Evolutionary conservation across 2,329 filamentous ascomycete genomes (phyloP).

Genomic region (Akanthomyces muscarius): DNA sequence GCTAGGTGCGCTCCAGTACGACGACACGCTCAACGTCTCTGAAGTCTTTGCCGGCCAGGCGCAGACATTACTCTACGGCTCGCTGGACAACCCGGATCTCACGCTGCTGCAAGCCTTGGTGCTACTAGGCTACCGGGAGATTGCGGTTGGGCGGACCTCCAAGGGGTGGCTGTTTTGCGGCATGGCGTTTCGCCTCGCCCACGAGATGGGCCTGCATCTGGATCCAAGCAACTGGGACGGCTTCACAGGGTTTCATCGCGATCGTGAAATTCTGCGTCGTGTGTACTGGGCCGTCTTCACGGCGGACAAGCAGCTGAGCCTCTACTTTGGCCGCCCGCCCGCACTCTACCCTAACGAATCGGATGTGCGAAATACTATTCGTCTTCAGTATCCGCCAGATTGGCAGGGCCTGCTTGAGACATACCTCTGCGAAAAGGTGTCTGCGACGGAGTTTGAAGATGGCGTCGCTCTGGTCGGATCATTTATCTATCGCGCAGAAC

Average conservation of each 20-base stretch:
- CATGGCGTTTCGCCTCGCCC: constrained; percentile 48
- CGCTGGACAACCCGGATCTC: constrained; percentile 43
- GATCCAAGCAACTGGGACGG: constrained; percentile 48
- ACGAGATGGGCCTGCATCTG: constrained; percentile 50
- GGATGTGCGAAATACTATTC: constrained; percentile 45
- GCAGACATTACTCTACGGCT: constrained; percentile 40
- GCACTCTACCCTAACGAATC: constrained; percentile 47
- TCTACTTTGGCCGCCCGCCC: constrained; percentile 49
- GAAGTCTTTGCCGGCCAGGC: constrained; percentile 43
- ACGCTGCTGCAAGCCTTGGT: constrained; percentile 44
- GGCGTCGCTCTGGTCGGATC: constrained; percentile 40
- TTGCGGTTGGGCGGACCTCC: constrained; percentile 43
- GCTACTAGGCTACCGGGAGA: constrained; percentile 43
- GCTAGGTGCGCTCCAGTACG: constrained; percentile 44
- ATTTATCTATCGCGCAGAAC: constrained; percentile 45
- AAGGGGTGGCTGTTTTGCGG: constrained; percentile 50
- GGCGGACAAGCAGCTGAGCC: constrained; percentile 47
- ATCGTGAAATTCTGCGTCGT: constrained; percentile 45
- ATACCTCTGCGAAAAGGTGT: constrained; percentile 42
- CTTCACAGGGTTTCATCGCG: constrained; percentile 34
- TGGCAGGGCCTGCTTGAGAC: constrained; percentile 45
- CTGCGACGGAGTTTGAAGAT: constrained; percentile 44
- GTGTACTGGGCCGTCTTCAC: constrained; percentile 50
- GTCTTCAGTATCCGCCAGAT: constrained; percentile 46
- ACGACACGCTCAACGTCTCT: constrained; percentile 37